Conservation (phyloP, 2,329 filamentous ascomycete species). For the Aspergillus vadensis region DNA sequence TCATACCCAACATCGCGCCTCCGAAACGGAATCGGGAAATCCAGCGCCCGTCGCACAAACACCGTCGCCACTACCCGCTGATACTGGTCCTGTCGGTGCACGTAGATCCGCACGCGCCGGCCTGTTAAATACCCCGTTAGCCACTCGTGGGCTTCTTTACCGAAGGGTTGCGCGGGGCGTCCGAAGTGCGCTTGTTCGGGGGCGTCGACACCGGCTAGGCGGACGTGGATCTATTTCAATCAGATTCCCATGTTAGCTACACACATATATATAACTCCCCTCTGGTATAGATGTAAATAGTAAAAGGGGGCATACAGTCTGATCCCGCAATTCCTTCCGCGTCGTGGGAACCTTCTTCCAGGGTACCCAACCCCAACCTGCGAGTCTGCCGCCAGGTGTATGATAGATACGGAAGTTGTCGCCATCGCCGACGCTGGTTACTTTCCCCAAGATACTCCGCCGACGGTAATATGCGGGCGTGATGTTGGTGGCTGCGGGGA, state of each 20-base stretch:
- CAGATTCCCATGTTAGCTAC: too few relatives aligned
- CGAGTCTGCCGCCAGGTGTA: slow-evolving; percentile 82
- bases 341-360: slow-evolving; percentile 69
- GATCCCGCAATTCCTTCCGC: slow-evolving; percentile 69
- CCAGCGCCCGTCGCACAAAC: slow-evolving; percentile 61
- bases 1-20: slow-evolving; percentile 81
- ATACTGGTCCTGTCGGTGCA: slow-evolving; percentile 89
- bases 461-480: slow-evolving; percentile 72
- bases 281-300: too few relatives aligned
- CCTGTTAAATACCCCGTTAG: slow-evolving; percentile 71
- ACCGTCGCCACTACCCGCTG: slow-evolving; percentile 87
- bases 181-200: slow-evolving; percentile 94
- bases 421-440: slow-evolving; percentile 93
- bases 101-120: slow-evolving; percentile 75
- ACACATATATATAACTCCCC: too few relatives aligned
- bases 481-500: slow-evolving; percentile 76
- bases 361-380: slow-evolving; percentile 90
- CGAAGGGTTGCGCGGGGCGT: slow-evolving; percentile 78
- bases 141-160: slow-evolving; percentile 78
- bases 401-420: slow-evolving; percentile 95
- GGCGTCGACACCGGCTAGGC: slow-evolving; percentile 89
- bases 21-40: slow-evolving; percentile 49
- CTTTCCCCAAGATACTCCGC: slow-evolving; percentile 76
- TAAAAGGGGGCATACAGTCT: slow-evolving; percentile 61
- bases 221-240: slow-evolving; percentile 68